A percentile compares a stretch with the other conserved stretches of the same genome.
Evolutionary conservation across 345 rosid species (phyloP).

Genomic region (Hibiscus mutabilis): DNA sequence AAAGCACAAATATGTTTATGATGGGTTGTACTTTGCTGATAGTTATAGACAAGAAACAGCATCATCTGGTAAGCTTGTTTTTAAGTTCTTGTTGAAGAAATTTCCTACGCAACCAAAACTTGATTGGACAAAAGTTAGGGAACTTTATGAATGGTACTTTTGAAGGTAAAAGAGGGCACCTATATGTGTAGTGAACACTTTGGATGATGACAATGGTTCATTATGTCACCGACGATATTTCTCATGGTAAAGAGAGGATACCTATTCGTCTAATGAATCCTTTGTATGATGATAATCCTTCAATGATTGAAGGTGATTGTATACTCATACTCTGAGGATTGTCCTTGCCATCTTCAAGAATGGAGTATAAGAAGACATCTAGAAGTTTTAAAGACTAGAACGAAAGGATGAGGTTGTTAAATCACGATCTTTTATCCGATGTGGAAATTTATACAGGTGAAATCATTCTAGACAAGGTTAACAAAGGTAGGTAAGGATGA

Average conservation of each 20-base stretch:
- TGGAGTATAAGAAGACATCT: slow-evolving; percentile 58
- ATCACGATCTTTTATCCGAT: slow-evolving; percentile 58
- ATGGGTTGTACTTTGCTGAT: slow-evolving; percentile 67
- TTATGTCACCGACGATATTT: slow-evolving; percentile 38
- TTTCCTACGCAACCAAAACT: slow-evolving; percentile 66
- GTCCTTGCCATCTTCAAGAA: slow-evolving; percentile 51
- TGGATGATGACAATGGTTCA: slow-evolving; percentile 19
- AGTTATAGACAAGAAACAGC: slow-evolving; percentile 39
- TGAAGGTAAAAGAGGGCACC: slow-evolving; percentile 42
- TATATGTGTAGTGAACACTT: too few species aligned
- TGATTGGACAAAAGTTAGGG: slow-evolving; percentile 35
- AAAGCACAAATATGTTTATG: slow-evolving; percentile 35
- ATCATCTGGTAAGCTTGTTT: slow-evolving; percentile 54
- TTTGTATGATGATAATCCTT: slow-evolving; percentile 26
- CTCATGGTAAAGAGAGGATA: slow-evolving; percentile 55
- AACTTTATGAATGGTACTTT: slow-evolving; percentile 54
- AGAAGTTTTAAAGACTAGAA: slow-evolving; percentile 65
- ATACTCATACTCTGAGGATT: slow-evolving; percentile 43
- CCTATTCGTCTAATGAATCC: slow-evolving; percentile 63
- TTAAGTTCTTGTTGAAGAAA: slow-evolving; percentile 50
- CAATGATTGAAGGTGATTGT: slow-evolving; percentile 28
- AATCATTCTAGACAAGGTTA: slow-evolving; percentile 65
- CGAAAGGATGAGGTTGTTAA: slow-evolving; percentile 88
- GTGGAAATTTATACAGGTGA: slow-evolving; percentile 80
- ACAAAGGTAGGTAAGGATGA: slow-evolving; percentile 57